A percentile compares a stretch with the other conserved stretches of the same genome.
phyloP scores from a whole-genome alignment of 2,329 filamentous ascomycete genomes.

The Cryphonectria japonica region DNA sequence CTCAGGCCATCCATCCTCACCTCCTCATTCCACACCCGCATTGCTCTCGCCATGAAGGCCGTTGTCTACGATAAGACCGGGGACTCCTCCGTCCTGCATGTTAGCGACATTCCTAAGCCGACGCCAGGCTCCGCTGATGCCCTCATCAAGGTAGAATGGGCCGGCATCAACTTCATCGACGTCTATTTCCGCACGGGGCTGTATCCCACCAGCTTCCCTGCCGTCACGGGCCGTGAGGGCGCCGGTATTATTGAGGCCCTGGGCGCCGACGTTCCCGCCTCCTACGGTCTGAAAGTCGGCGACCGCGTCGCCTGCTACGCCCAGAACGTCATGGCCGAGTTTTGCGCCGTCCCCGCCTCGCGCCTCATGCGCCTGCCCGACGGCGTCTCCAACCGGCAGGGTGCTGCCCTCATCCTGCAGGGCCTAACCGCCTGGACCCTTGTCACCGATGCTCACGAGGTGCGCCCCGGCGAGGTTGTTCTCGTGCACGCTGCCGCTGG shows the following conservation, averaged over 20 bases:
- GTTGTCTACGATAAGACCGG: conserved; percentile 28
- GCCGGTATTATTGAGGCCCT: conserved; percentile 62
- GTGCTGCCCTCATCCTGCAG: conserved; percentile 73
- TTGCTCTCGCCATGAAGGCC: conserved; percentile 22
- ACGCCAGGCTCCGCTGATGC: conserved; percentile 19
- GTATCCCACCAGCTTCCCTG: conserved; percentile 71
- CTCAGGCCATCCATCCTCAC: conserved; percentile 15
- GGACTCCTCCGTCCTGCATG: conserved; percentile 28
- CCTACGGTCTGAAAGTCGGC: conserved; percentile 61
- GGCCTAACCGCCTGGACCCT: conserved; percentile 83
- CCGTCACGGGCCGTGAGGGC: conserved; percentile 78
- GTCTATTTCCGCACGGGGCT: conserved; percentile 83
- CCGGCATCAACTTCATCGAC: conserved; percentile 30
- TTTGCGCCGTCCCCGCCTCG: conserved; percentile 54
- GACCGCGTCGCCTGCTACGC: conserved; percentile 72
- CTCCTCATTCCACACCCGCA: conserved; percentile 8
- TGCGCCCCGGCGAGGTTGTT: conserved; percentile 51
- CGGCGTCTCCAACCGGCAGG: conserved; percentile 61
- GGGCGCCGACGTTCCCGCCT: conserved; percentile 60
- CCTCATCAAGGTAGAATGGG: conserved; percentile 29
- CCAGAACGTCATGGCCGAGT: conserved; percentile 58
- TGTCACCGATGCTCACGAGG: conserved; percentile 65
- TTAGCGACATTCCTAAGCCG: conserved; percentile 29
- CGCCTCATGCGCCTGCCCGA: conserved; percentile 68
- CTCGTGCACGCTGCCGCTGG: conserved; percentile 86